Evolutionary conservation across 768 basidiomycete genomes (phyloP).

Genomic region (Lactarius psammicola): DNA sequence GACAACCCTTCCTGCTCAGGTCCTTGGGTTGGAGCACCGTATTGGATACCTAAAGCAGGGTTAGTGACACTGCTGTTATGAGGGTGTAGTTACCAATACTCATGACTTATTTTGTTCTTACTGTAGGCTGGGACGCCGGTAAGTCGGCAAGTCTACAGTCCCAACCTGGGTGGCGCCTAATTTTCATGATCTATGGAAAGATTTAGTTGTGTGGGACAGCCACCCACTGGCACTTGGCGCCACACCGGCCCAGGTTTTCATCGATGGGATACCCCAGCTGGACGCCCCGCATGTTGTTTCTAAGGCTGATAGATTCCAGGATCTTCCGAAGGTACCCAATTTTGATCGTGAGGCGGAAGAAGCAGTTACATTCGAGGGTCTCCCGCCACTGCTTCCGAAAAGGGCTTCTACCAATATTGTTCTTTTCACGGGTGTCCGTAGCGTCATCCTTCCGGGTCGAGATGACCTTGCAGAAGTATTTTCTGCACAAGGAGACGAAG

Average conservation of each 20-base stretch:
- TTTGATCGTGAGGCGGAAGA: slow-evolving; percentile 57
- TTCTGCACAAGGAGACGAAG: slow-evolving; percentile 22
- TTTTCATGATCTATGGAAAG: slow-evolving; percentile 73
- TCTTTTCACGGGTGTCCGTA: slow-evolving; percentile 64
- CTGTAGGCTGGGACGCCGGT: slow-evolving; percentile 74
- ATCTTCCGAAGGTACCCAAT: slow-evolving; percentile 53
- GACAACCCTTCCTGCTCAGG: slow-evolving; percentile 66
- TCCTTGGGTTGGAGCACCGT: slow-evolving; percentile 72
- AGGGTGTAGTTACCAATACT: slow-evolving; percentile 13
- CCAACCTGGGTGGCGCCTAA: slow-evolving; percentile 10
- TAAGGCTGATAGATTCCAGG: slow-evolving; percentile 59
- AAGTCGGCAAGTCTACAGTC: slow-evolving; percentile 19
- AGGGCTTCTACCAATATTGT: slow-evolving; percentile 41
- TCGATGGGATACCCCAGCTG: slow-evolving; percentile 80
- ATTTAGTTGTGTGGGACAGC: slow-evolving; percentile 63
- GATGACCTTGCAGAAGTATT: slow-evolving; percentile 37
- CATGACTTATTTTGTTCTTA: neutral
- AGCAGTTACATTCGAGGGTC: slow-evolving; percentile 57
- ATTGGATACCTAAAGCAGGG: slow-evolving; percentile 67
- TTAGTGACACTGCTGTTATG: slow-evolving; percentile 60
- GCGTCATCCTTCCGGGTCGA: slow-evolving; percentile 43
- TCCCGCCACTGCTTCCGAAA: slow-evolving; percentile 56
- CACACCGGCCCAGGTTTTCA: slow-evolving; percentile 80
- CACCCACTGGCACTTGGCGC: slow-evolving; percentile 79
- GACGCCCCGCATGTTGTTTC: slow-evolving; percentile 43